Evolutionary conservation across 495 filamentous ascomycete species (phyloP).

Genomic region (Trichocladium uniseriatum): DNA sequence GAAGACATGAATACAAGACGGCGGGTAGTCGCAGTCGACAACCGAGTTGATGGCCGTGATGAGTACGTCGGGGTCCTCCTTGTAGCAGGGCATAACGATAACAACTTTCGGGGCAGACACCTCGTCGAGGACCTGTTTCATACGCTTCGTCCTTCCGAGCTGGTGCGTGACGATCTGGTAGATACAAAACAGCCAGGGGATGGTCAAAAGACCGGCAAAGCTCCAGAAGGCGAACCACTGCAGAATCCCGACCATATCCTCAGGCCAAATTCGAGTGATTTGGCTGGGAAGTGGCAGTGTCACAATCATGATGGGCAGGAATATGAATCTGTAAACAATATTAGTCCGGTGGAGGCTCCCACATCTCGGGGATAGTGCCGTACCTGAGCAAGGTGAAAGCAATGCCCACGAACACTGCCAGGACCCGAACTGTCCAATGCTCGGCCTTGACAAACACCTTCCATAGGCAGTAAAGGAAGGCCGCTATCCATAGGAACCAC

Average conservation of each 20-base stretch:
- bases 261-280: slow-evolving; percentile 62
- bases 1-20: slow-evolving; percentile 90
- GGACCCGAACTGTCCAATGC: slow-evolving; percentile 65
- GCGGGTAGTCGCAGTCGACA: slow-evolving; percentile 89
- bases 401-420: slow-evolving; percentile 66
- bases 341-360: not conserved
- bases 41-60: slow-evolving; percentile 86
- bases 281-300: slow-evolving; percentile 75
- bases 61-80: slow-evolving; percentile 79
- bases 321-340: slow-evolving; percentile 58
- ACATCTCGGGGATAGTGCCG: slow-evolving; percentile 4
- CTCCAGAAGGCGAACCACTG: slow-evolving; percentile 97
- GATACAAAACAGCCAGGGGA: slow-evolving; percentile 91
- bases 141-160: slow-evolving; percentile 67
- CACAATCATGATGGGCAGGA: slow-evolving; percentile 89
- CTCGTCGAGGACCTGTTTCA: slow-evolving; percentile 80
- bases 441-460: slow-evolving; percentile 91
- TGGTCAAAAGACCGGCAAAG: slow-evolving; percentile 74
- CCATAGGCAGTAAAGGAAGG: slow-evolving; percentile 82
- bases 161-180: slow-evolving; percentile 82
- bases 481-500: slow-evolving; percentile 89
- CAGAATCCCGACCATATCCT: slow-evolving; percentile 53
- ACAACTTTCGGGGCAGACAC: slow-evolving; percentile 85
- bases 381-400: slow-evolving; percentile 70
- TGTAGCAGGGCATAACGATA: slow-evolving; percentile 96